These are phyloP conservation scores for Fusarium azukiicola DNA, from an alignment of 2,329 filamentous ascomycete genomes.

Conservation along the genomic window DNA sequence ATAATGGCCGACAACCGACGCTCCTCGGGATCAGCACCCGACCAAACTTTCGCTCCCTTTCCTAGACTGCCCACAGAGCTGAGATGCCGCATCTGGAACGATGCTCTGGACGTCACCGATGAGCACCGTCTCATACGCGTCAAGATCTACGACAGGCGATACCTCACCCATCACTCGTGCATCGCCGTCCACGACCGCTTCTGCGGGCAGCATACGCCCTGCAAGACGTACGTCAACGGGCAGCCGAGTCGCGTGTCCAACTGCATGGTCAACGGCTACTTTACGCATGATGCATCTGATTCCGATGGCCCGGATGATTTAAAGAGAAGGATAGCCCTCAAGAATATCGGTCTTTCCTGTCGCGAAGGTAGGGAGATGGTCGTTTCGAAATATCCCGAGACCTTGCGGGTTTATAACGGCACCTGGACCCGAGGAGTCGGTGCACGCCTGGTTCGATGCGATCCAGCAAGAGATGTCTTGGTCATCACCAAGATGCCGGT, in stretches of 20 bases:
- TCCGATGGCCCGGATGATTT: neutral
- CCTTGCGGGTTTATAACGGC: conserved; percentile 7
- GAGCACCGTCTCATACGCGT: neutral
- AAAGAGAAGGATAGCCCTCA: neutral
- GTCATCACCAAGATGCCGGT: conserved; percentile 6
- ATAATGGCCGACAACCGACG: conserved; percentile 8
- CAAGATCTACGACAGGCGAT: neutral
- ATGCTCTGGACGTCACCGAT: conserved; percentile 3
- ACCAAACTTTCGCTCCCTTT: conserved; percentile 10
- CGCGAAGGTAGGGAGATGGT: conserved; percentile 10
- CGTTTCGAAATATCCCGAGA: neutral
- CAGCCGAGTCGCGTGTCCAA: neutral
- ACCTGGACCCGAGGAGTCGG: neutral
- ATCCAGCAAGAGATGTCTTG: conserved; percentile 17
- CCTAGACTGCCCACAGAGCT: conserved; percentile 4
- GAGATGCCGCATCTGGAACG: conserved; percentile 13
- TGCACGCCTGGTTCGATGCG: conserved; percentile 16
- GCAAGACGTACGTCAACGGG: neutral
- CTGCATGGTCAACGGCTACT: conserved; percentile 24
- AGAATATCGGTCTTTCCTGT: conserved; percentile 13
- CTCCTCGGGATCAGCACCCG: neutral
- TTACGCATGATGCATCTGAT: neutral
- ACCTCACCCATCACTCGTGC: conserved; percentile 5
- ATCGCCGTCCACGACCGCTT: neutral
- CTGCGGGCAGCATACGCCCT: conserved; percentile 6